A percentile compares a stretch with the other conserved stretches of the same genome.
Evolutionary conservation across 2,329 filamentous ascomycete species (phyloP).

Genomic region (Ambrosiella beaveri): DNA sequence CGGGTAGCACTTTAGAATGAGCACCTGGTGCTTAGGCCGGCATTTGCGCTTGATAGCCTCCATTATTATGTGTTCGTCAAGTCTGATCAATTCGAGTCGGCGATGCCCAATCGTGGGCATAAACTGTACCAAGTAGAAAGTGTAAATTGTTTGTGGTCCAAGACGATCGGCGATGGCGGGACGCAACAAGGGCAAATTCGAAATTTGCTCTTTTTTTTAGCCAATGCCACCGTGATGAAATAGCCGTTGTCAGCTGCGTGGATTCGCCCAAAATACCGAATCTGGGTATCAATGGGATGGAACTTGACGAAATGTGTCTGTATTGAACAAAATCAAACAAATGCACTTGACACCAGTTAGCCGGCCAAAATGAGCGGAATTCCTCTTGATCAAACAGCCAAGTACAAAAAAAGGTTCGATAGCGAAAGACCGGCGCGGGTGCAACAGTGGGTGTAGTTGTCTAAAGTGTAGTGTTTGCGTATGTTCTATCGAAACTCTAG

Average conservation of each 20-base stretch:
- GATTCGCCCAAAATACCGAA: too few relatives aligned
- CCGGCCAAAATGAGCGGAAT: not conserved
- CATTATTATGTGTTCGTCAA: constrained; percentile 29
- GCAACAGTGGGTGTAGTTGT: not conserved
- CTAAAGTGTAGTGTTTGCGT: not conserved
- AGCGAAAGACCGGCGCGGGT: not conserved
- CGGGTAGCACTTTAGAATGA: constrained; percentile 92
- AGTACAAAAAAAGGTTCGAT: not conserved
- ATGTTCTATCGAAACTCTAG: not conserved
- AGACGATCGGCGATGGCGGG: too few relatives aligned
- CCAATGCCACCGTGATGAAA: too few relatives aligned
- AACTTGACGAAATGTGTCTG: too few relatives aligned
- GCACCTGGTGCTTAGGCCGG: constrained; percentile 90
- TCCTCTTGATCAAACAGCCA: not conserved
- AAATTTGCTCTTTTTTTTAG: too few relatives aligned
- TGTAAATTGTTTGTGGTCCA: too few relatives aligned
- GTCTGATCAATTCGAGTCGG: constrained; percentile 10
- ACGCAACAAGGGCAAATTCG: too few relatives aligned
- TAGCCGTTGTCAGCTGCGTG: too few relatives aligned
- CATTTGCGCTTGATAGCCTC: constrained; percentile 49
- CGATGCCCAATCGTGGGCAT: not conserved
- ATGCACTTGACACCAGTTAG: not conserved
- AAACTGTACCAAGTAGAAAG: too few relatives aligned
- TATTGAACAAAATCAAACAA: too few relatives aligned
- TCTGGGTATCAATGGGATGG: too few relatives aligned